Evolutionary conservation across 2,329 filamentous ascomycete species (phyloP), one percentile per base, ranked within the genome.

Genomic region (Bertia moriformis): DNA sequence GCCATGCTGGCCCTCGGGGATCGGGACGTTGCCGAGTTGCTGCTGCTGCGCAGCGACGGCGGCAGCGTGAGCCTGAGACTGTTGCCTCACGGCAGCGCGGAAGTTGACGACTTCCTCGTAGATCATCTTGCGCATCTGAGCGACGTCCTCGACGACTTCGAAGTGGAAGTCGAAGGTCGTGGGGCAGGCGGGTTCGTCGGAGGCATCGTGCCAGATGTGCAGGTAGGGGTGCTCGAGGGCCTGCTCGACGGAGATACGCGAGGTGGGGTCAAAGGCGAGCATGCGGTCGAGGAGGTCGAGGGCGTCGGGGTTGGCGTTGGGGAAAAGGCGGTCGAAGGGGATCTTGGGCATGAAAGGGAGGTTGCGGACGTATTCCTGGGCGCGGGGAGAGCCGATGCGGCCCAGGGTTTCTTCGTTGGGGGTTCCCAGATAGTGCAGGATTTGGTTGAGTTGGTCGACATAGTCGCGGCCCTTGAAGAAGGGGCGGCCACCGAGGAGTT

Each of bases 381-480:
- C 91, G 46, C 91, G 83, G 10, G 87, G 87, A 3, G 88, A 95
- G 40, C 91, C 91, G 54, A 98, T 98, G 47, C 91, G 84, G 18
- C 77, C 80, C 15, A 98, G 72, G 0, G 91, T 98, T 57, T 93
- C 86, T 60, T 96, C 89, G 55, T 89, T 93, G 30, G 91, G 91
- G 1, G 89, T 98, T 46, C 91, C 91, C 40, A 98, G 81, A 58
- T 93, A 95, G 67, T 96, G 88, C 41, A 98, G 73, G 54, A 98
- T 98, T 65, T 98, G 91, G 70, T 98, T 98, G 47, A 98, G 77
- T 67, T 98, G 91, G 63, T 98, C 91, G 60, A 98, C 91, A 55
- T 98, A 98, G 66, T 98, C 91, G 45, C 91, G 84, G 42, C 91
- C 91, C 66, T 98, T 98, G 73, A 98, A 96, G 71, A 98, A 98